Evolutionary conservation across 2,329 filamentous ascomycete species (phyloP).

Genomic region (Trichoderma sp.): DNA sequence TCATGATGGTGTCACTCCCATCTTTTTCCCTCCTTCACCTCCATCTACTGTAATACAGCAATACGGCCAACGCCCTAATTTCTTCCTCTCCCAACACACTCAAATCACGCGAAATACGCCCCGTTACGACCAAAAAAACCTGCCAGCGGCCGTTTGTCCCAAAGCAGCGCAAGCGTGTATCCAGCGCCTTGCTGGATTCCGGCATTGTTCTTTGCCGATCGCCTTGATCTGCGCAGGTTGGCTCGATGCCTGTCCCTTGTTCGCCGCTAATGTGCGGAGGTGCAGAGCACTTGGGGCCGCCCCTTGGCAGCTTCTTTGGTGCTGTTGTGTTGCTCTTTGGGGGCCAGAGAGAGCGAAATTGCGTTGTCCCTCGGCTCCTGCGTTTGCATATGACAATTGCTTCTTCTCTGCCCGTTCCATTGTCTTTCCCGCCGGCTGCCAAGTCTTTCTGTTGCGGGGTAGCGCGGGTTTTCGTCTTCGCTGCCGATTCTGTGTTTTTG

Average conservation of each 20-base stretch:
- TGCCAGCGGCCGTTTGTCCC: slow-evolving; percentile 11
- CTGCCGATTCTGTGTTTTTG: neutral
- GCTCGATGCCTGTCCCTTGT: neutral
- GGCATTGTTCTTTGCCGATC: slow-evolving; percentile 8
- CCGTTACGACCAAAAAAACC: neutral
- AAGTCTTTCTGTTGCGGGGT: neutral
- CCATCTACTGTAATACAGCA: no score
- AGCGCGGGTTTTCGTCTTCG: neutral
- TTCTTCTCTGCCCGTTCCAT: neutral
- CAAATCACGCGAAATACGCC: neutral
- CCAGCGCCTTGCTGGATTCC: slow-evolving; percentile 6
- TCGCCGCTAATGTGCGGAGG: slow-evolving; percentile 5
- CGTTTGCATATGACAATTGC: neutral
- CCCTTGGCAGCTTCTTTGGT: neutral
- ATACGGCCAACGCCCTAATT: neutral
- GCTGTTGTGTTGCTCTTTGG: neutral
- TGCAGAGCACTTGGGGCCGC: neutral
- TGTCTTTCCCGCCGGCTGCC: neutral
- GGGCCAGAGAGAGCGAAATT: neutral
- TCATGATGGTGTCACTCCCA: no score
- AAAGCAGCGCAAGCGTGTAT: slow-evolving; percentile 1
- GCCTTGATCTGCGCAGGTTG: neutral
- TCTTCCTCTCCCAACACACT: neutral
- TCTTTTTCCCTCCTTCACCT: no score
- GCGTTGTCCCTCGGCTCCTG: slow-evolving; percentile 4